Base-by-base conservation (phyloP, 139 green algal species). In the Coccomyxa sp. region DNA sequence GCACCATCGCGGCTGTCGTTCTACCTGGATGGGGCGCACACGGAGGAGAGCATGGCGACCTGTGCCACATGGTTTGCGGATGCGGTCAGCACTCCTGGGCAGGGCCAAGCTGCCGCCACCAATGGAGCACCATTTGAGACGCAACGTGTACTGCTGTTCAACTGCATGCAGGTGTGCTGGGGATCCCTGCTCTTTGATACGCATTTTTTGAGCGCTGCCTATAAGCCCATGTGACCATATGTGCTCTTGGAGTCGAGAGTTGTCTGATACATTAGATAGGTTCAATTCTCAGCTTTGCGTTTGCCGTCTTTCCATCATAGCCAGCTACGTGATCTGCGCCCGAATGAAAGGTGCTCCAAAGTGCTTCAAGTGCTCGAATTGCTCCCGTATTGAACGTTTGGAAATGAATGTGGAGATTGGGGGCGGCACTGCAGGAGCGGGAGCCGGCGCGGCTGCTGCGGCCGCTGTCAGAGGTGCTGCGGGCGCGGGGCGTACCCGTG, bases 1-100 rank as follows among this genome's bases (percentile, higher is more conserved):
- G 38, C 38, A 51, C 38, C 38, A 51, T 51, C 38, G 38, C 79
- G 90, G 7, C 83, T 99, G 76, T 91, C 90, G 0, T 96, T 97
- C 80, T 99, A 89, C 82, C 88, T 99, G 30, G 97, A 99, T 84
- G 97, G 97, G 16, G 97, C 97, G 4, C 97, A 99, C 87, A 99
- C 97, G 14, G 87, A 91, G 0, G 97, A 99, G 86, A 98, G 93
- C 90, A 96, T 98, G 91, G 90, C 83, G 1, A 89, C 89, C 17
- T 98, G 96, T 85, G 96, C 86, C 0, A 71, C 92, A 10, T 99
- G 97, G 97, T 99, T 99, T 90, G 89, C 86, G 0, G 84, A 79
- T 18, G 83, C 79, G 68, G 51, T 58, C 21, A 58, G 38, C 77
- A 79, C 25, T 32, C 27, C 10, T 14, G 17, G 27, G 0, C 14